Percentiles rank a stretch among this genome's conserved stretches.
phyloP scores from a whole-genome alignment of 1,284 basidiomycete genomes.

The Marasmius tenuissimus region DNA sequence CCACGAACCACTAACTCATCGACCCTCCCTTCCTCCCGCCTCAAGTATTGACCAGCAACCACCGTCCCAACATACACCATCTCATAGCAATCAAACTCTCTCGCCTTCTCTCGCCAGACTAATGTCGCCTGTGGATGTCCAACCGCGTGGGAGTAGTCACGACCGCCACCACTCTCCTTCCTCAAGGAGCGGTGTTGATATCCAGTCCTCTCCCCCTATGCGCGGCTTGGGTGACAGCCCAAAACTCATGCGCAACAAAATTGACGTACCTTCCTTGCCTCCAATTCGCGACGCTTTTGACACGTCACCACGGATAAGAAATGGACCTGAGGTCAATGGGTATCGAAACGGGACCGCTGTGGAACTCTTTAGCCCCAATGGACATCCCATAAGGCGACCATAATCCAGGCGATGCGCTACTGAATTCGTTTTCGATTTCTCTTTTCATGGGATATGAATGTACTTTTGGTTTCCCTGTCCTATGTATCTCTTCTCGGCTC shows the following conservation, averaged over 20 bases:
- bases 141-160: conserved; percentile 10
- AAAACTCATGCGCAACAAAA: conserved; percentile 2
- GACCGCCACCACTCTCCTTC: conserved; percentile 9
- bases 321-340: neutral
- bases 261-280: neutral
- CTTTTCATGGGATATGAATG: neutral
- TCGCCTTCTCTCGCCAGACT: conserved; percentile 43
- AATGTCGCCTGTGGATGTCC: conserved; percentile 31
- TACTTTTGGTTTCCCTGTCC: neutral
- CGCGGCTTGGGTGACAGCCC: conserved; percentile 9
- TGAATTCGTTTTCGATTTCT: neutral
- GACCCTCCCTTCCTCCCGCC: conserved; percentile 22
- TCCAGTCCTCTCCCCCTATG: conserved; percentile 14
- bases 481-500: neutral
- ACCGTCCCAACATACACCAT: conserved; percentile 9
- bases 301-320: neutral
- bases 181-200: conserved; percentile 11
- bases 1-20: conserved; percentile 25
- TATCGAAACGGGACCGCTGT: neutral
- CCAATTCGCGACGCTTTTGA: neutral
- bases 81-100: conserved; percentile 35
- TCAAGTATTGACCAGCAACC: conserved; percentile 19
- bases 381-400: neutral
- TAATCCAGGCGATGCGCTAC: neutral
- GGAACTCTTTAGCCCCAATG: neutral